Percentiles rank a stretch among this genome's conserved stretches.
phyloP scores from a whole-genome alignment of 345 rosid species.

The Citrus sp. region DNA sequence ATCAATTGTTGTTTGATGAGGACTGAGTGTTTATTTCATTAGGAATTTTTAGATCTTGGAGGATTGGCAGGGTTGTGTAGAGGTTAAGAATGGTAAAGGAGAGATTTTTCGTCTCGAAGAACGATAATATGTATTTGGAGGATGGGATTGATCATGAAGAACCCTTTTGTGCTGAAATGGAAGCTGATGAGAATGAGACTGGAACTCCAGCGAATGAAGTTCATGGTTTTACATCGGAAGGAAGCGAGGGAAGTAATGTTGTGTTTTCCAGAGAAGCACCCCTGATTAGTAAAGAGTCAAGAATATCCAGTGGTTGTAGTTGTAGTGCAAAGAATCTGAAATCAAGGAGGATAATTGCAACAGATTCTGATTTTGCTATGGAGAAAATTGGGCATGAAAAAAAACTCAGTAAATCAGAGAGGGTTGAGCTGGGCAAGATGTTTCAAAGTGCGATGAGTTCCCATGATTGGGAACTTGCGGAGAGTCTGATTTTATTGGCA shows the following conservation, averaged over 20 bases:
- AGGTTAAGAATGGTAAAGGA: slow-evolving; percentile 46
- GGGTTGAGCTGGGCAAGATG: slow-evolving; percentile 70
- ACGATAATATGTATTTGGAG: slow-evolving; percentile 25
- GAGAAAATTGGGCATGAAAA: slow-evolving; percentile 48
- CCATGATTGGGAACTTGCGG: slow-evolving; percentile 88
- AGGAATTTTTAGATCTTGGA: slow-evolving; percentile 8
- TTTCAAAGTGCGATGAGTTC: slow-evolving; percentile 82
- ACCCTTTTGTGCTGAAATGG: slow-evolving; percentile 41
- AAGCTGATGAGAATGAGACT: slow-evolving; percentile 40
- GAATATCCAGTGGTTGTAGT: slow-evolving; percentile 35
- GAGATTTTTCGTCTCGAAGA: slow-evolving; percentile 18
- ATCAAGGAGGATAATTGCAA: slow-evolving; percentile 19
- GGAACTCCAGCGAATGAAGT: slow-evolving; percentile 29
- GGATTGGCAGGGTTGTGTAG: slow-evolving; percentile 12
- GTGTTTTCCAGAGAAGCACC: slow-evolving; percentile 68
- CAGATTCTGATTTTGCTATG: slow-evolving; percentile 38
- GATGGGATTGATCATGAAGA: slow-evolving; percentile 40
- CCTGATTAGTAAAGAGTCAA: slow-evolving; percentile 40
- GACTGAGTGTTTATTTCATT: slow-evolving; percentile 16
- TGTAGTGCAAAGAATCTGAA: slow-evolving; percentile 51
- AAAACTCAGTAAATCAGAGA: slow-evolving; percentile 69
- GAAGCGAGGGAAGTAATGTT: slow-evolving; percentile 51
- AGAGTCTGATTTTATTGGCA: slow-evolving; percentile 61
- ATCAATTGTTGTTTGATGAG: slow-evolving; percentile 2
- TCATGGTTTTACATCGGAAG: slow-evolving; percentile 30